Percentiles rank a stretch among this genome's conserved stretches.
Evolutionary conservation across 2,329 filamentous ascomycete genomes (phyloP).

Genomic region (Diaporthe aspalathi): DNA sequence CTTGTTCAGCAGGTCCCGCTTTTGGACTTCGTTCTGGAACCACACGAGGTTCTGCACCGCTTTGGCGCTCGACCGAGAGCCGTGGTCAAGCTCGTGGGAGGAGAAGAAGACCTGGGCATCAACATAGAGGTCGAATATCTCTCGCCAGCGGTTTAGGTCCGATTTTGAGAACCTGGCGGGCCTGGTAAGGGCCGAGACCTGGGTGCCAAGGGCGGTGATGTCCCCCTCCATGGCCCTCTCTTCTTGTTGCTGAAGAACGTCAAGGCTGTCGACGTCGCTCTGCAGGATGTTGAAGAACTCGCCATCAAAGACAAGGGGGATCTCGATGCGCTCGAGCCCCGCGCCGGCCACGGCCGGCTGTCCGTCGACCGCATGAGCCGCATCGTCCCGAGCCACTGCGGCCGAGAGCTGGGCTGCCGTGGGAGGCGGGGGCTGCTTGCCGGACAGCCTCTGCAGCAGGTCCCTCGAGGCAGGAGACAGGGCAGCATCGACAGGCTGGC

Average conservation of each 20-base stretch:
- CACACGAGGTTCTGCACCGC: slow-evolving; percentile 76
- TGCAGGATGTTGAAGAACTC: slow-evolving; percentile 85
- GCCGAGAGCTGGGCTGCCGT: background rate
- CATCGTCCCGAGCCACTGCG: background rate
- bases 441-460: slow-evolving; percentile 71
- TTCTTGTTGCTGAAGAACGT: slow-evolving; percentile 75
- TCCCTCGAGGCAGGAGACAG: slow-evolving; percentile 73
- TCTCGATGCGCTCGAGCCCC: slow-evolving; percentile 65
- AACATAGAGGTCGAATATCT: slow-evolving; percentile 84
- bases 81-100: slow-evolving; percentile 76
- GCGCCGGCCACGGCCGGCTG: background rate
- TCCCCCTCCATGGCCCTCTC: slow-evolving; percentile 71
- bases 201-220: slow-evolving; percentile 72
- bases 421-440: slow-evolving; percentile 49
- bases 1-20: slow-evolving; percentile 66
- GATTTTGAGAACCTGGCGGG: slow-evolving; percentile 71
- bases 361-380: background rate
- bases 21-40: slow-evolving; percentile 76
- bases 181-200: slow-evolving; percentile 72
- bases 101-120: slow-evolving; percentile 87
- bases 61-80: slow-evolving; percentile 71
- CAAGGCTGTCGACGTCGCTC: slow-evolving; percentile 76
- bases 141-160: slow-evolving; percentile 81
- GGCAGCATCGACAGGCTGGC: slow-evolving; percentile 74
- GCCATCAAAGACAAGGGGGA: slow-evolving; percentile 80